Evolutionary conservation across 2,329 filamentous ascomycete species (phyloP).

Genomic region (Fusarium buharicum): DNA sequence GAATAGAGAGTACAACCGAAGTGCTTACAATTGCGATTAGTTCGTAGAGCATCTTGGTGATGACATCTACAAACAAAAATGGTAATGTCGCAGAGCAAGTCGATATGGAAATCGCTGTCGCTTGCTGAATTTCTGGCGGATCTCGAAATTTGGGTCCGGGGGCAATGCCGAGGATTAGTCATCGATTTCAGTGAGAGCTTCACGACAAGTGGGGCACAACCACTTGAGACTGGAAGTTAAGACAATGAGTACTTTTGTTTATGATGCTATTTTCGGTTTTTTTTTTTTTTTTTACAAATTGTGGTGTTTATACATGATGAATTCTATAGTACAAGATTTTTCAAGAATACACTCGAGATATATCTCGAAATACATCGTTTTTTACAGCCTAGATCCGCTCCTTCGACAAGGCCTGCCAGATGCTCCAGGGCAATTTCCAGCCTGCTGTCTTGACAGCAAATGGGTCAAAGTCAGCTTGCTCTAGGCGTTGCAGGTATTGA

Average conservation of each 20-base stretch:
- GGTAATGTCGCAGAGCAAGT: constrained; percentile 31
- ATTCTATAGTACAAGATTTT: constrained; percentile 29
- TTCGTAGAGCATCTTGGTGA: constrained; percentile 88
- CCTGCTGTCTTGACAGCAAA: constrained; percentile 71
- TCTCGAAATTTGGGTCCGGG: constrained; percentile 43
- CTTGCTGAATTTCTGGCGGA: constrained; percentile 40
- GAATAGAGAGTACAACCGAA: background rate
- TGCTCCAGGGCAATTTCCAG: constrained; percentile 88
- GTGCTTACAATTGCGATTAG: constrained; percentile 90
- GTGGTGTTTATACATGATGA: constrained; percentile 19
- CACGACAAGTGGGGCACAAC: constrained; percentile 27
- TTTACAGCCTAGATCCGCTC: constrained; percentile 55
- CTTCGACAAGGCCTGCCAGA: constrained; percentile 65
- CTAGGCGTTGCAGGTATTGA: constrained; percentile 80
- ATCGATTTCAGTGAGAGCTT: constrained; percentile 19
- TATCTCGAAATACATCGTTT: constrained; percentile 6
- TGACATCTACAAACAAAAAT: constrained; percentile 45
- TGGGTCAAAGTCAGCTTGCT: constrained; percentile 85
- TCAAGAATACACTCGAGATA: constrained; percentile 9
- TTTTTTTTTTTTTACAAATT: constrained; percentile 6
- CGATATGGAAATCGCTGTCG: constrained; percentile 15
- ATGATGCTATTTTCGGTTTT: background rate
- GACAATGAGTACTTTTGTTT: background rate
- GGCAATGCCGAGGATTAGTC: constrained; percentile 48
- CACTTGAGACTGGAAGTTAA: background rate